phyloP scores from a whole-genome alignment of 345 rosid genomes.

The Gossypium sturtianum region DNA sequence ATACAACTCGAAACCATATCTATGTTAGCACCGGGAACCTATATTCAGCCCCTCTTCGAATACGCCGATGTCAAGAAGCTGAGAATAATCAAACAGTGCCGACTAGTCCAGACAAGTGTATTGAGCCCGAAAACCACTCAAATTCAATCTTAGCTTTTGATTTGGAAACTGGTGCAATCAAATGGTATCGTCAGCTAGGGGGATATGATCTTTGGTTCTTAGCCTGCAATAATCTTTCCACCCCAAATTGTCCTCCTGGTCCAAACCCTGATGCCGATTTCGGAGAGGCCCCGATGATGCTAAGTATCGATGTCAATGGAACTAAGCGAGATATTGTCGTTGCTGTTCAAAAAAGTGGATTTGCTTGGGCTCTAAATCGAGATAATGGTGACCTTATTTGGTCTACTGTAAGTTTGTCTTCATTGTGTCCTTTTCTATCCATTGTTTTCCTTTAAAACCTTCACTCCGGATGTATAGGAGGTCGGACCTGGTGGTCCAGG shows the following conservation, averaged over 20 bases:
- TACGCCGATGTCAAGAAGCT: conserved; percentile 23
- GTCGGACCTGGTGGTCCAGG: conserved; percentile 25
- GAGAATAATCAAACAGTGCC: conserved; percentile 31
- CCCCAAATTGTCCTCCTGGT: conserved; percentile 27
- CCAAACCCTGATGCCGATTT: conserved; percentile 37
- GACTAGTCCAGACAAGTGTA: conserved; percentile 17
- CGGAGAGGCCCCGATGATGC: conserved; percentile 34
- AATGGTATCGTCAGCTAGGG: conserved; percentile 29
- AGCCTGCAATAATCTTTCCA: conserved; percentile 24
- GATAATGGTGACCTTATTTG: conserved; percentile 32
- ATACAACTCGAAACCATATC: conserved; percentile 20
- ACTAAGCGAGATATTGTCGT: conserved; percentile 20
- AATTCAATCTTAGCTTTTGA: conserved; percentile 30
- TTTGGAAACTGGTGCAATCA: conserved; percentile 20
- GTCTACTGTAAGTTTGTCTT: conserved; percentile 29
- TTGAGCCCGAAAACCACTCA: conserved; percentile 31
- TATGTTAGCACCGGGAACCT: conserved; percentile 34
- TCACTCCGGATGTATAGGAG: conserved; percentile 1
- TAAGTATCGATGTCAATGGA: conserved; percentile 16
- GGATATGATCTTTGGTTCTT: conserved; percentile 34
- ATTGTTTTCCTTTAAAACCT: neutral
- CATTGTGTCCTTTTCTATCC: neutral
- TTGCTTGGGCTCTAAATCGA: conserved; percentile 45
- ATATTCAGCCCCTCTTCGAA: conserved; percentile 25
- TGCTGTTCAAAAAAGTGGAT: conserved; percentile 50